Base-by-base conservation (phyloP, 2,329 filamentous ascomycete genomes). In the Ascochyta rabiei region DNA sequence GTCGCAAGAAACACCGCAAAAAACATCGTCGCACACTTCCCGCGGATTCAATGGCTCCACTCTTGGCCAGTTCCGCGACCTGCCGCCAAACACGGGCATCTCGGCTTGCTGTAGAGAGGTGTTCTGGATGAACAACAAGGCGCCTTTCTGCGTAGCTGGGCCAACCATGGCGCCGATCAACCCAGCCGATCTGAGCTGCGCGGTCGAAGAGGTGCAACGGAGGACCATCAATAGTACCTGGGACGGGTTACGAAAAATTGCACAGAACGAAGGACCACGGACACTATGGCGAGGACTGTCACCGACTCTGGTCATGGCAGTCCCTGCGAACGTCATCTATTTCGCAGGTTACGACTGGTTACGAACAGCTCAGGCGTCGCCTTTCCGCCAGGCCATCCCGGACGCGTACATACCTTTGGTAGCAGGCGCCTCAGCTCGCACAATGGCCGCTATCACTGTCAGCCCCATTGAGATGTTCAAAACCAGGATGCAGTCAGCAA, bases 331-430 rank as follows among this genome's bases (percentile, higher is more conserved):
- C 73, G 95, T 99, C 63, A 98, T 99, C 62, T 99, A 99, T 77
- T 97, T 98, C 69, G 96, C 95, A 12, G 95, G 95, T 34, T 99
- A 99, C 76, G 95, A 99, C 71, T 97, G 92, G 89, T 75, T 99
- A 54, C 87, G 95, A 31, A 89, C 84, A 61, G 89, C 90, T 66
- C 79, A 81, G 1, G 79, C 78, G 37, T 96, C 90, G 63, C 93
- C 92, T 0, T 84, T 98, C 59, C 83, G 82, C 31, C 81, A 80
- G 37, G 70, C 64, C 1, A 53, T 74, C 12, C 56, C 71, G 13
- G 90, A 93, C 62, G 82, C 85, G 8, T 91, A 90, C 64, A 86
- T 90, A 6, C 92, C 95, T 0, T 81, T 99, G 1, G 81, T 90
- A 0, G 91, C 91, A 2, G 95, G 95, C 1, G 85, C 90, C 4